phyloP scores from a whole-genome alignment of 768 basidiomycete genomes.

The Kwoniella botswanensis region DNA sequence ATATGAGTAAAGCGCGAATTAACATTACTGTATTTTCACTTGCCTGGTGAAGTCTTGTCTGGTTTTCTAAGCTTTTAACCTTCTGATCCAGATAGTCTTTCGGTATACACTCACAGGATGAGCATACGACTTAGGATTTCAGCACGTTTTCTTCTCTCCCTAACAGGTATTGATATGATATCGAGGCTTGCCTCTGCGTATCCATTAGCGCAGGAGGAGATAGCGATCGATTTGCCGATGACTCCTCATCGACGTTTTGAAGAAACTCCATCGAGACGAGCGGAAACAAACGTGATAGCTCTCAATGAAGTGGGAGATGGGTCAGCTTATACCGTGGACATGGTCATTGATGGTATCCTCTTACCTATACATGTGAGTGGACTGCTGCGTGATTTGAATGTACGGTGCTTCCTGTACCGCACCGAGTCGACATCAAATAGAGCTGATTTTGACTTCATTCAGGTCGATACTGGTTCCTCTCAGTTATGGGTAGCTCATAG shows the following conservation, averaged over 20 bases:
- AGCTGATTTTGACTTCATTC: too few species aligned
- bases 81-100: background rate
- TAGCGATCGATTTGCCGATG: background rate
- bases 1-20: too few species aligned
- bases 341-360: constrained; percentile 7
- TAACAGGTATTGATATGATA: background rate
- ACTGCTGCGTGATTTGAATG: background rate
- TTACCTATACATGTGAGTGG: constrained; percentile 1
- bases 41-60: too few species aligned
- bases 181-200: background rate
- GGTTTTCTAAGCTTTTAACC: background rate
- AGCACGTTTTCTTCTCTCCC: background rate
- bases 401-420: too few species aligned
- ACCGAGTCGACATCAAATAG: too few species aligned
- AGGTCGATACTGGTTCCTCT: constrained; percentile 10
- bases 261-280: background rate
- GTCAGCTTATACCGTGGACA: constrained; percentile 1
- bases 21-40: too few species aligned
- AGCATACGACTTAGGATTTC: background rate
- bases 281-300: constrained; percentile 1
- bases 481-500: constrained; percentile 10
- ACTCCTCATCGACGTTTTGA: background rate
- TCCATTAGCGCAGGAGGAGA: background rate
- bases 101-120: background rate
- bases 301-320: background rate